phyloP scores from a whole-genome alignment of 345 rosid genomes.

The Cochlearia excelsa region DNA sequence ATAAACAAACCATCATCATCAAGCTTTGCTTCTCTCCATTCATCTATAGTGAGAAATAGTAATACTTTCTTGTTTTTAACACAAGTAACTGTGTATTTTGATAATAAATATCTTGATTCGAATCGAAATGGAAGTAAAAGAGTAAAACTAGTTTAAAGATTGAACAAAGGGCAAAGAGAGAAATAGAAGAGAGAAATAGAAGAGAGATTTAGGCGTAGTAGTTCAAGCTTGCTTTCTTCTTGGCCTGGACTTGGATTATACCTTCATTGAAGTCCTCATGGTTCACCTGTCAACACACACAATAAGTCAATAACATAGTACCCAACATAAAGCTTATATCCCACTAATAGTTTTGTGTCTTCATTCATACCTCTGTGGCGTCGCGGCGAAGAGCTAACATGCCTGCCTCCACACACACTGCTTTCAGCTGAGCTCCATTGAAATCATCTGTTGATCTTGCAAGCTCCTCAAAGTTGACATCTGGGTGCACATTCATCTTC shows the following conservation, averaged over 20 bases:
- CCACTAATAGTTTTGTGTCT: too few species aligned
- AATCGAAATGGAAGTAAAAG: too few species aligned
- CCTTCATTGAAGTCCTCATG: conserved; percentile 77
- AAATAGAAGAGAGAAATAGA: too few species aligned
- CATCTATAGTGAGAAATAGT: too few species aligned
- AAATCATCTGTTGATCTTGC: conserved; percentile 90
- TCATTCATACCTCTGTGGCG: conserved; percentile 55
- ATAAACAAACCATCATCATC: too few species aligned
- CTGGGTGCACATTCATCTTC: conserved; percentile 87
- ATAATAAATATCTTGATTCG: too few species aligned
- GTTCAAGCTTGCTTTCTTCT: conserved; percentile 23
- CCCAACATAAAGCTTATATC: too few species aligned
- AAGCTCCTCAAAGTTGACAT: conserved; percentile 85
- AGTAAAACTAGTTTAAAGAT: too few species aligned
- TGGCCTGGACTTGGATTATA: conserved; percentile 23
- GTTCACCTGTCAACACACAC: conserved; percentile 56
- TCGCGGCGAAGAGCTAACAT: conserved; percentile 95
- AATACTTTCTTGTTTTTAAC: too few species aligned
- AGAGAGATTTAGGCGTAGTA: conserved; percentile 5
- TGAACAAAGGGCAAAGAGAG: too few species aligned
- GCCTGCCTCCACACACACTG: conserved; percentile 94
- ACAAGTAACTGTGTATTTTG: too few species aligned
- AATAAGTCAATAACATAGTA: background rate
- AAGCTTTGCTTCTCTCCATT: too few species aligned
- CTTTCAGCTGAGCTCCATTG: conserved; percentile 90